Base-by-base conservation (phyloP, 208 protist genomes). In the Trypanosoma lewisi region DNA sequence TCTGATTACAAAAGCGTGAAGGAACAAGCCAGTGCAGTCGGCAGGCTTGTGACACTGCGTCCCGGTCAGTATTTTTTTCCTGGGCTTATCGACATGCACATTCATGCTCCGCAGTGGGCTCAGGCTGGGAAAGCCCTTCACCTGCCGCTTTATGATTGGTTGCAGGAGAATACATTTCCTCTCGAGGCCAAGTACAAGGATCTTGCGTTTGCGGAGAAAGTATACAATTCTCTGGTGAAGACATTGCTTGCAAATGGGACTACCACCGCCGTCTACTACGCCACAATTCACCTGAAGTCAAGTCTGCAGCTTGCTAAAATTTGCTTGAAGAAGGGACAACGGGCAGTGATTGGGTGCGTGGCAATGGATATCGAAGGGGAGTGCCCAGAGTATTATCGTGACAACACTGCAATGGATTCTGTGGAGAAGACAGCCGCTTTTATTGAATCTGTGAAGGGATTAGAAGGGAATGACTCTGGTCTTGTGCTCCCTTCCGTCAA, bases 1-100 rank as follows among this genome's bases (percentile, higher is more conserved):
- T 65, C 63, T 45, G 61, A 75, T 31, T 57, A 70, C 44, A 12
- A 44, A 52, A 54, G 8, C n/a, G 36, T 62, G 17, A 63, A 70
- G 17, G 57, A 67, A 17, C 55, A 71, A 27, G 75, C 78, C 19
- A 58, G 34, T 49, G 37, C 4, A 8, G 56, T 47, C 7, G 67
- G 75, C 28, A 75, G 70, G 9, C 63, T 92, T 21, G 72, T 63
- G 21, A 51, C 49, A 14, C 57, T 92, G 25, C 44, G 62, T 50
- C 51, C 67, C 11, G 69, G 68, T 0, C 87, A 89, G 69, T 93
- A 80, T 52, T 52, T 88, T 16, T 74, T 93, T 27, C 94, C 96
- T 31, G 97, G 96, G 9, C 76, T 98, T 17, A 87, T 98, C 66
- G 96, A 99, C 63, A 72, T 89, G 16, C 96, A 98, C 68, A 79